These are phyloP conservation scores for Penicillium argentinense DNA, from an alignment of 495 filamentous ascomycete genomes.

Conservation along the genomic window DNA sequence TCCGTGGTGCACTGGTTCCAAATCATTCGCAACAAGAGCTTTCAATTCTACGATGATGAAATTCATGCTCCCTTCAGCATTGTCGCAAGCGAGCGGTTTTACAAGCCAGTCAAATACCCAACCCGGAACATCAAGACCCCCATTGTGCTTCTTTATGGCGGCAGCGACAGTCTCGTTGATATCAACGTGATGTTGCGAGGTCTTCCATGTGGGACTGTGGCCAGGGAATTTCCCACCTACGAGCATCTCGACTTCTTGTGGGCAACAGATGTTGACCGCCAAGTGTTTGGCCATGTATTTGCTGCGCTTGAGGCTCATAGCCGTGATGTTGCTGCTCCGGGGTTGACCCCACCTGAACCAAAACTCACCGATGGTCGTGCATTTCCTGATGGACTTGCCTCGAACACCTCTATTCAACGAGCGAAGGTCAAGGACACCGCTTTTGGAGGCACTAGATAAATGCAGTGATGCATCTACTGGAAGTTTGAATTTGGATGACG, in stretches of 20 bases:
- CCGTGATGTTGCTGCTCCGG: not conserved
- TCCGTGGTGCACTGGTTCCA: conserved; percentile 99
- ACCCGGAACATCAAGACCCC: conserved; percentile 97
- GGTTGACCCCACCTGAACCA: not conserved
- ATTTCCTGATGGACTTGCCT: conserved; percentile 1
- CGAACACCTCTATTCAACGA: conserved; percentile 10
- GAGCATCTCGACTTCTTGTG: conserved; percentile 98
- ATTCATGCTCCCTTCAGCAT: conserved; percentile 63
- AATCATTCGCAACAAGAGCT: conserved; percentile 90
- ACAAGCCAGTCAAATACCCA: conserved; percentile 93
- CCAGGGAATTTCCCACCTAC: conserved; percentile 82
- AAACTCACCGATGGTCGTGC: conserved; percentile 14
- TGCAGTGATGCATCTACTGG: not conserved
- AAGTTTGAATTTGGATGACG: not conserved
- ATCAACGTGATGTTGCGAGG: conserved; percentile 89
- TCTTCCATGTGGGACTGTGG: conserved; percentile 77
- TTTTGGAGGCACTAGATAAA: not conserved
- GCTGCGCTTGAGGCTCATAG: conserved; percentile 73
- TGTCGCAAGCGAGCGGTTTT: conserved; percentile 61
- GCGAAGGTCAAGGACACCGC: not conserved
- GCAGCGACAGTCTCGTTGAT: conserved; percentile 91
- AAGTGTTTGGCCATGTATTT: conserved; percentile 88
- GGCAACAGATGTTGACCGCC: conserved; percentile 78
- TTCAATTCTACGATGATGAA: conserved; percentile 99
- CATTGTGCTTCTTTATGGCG: conserved; percentile 89